These are phyloP conservation scores for Setaria viridis DNA, from an alignment of 202 grass and related monocot species.

Conservation along the genomic window DNA sequence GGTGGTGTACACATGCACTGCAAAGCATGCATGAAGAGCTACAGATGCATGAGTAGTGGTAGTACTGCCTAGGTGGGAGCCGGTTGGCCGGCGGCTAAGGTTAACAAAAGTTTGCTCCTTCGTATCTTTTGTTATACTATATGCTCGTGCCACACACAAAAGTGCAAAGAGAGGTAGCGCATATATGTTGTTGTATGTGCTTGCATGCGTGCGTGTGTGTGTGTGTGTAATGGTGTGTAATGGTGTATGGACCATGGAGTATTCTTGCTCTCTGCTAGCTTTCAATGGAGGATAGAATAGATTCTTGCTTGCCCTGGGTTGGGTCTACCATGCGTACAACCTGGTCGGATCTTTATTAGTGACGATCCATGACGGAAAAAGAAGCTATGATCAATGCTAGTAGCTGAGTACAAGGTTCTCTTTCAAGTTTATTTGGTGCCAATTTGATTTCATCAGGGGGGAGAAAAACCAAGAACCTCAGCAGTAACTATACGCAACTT, in stretches of 20 bases:
- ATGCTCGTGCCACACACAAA: slow-evolving; percentile 43
- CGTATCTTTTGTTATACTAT: slow-evolving; percentile 51
- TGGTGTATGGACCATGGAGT: slow-evolving; percentile 41
- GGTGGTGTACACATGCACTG: slow-evolving; percentile 30
- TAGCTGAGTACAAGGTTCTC: not conserved
- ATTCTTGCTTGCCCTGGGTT: slow-evolving; percentile 34
- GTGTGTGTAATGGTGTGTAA: not conserved
- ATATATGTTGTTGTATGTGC: slow-evolving; percentile 21
- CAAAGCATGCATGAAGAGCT: slow-evolving; percentile 2
- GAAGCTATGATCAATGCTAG: slow-evolving; percentile 22
- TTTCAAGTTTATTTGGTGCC: not conserved
- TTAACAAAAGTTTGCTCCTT: slow-evolving; percentile 39
- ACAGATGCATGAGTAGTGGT: slow-evolving; percentile 3
- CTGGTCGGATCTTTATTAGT: slow-evolving; percentile 24
- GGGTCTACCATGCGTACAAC: slow-evolving; percentile 22
- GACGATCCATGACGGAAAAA: not conserved
- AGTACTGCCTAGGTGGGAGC: not conserved
- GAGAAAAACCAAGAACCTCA: not conserved
- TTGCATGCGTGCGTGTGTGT: not conserved
- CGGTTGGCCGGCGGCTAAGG: slow-evolving; percentile 35
- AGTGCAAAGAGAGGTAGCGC: slow-evolving; percentile 30
- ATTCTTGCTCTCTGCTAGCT: slow-evolving; percentile 25
- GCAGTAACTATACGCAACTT: not conserved
- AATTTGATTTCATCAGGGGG: not conserved
- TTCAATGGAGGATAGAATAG: slow-evolving; percentile 37